Evolutionary conservation across 1,284 basidiomycete genomes (phyloP).

Genomic region (Ustilago vetiveriae): DNA sequence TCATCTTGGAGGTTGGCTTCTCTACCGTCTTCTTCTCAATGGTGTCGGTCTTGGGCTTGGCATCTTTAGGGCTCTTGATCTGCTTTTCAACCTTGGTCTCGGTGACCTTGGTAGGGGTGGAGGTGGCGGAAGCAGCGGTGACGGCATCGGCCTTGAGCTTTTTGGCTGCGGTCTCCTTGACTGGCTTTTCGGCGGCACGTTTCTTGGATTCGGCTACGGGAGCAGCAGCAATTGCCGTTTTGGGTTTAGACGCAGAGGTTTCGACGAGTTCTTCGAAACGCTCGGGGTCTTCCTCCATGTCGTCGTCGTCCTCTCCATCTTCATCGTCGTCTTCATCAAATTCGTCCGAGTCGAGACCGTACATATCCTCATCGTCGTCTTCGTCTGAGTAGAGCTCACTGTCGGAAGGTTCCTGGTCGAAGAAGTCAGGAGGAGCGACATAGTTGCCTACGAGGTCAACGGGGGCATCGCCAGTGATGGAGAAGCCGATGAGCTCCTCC

Average conservation of each 20-base stretch:
- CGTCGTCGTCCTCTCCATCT: constrained; percentile 52
- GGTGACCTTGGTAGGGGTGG: constrained; percentile 67
- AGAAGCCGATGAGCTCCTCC: constrained; percentile 75
- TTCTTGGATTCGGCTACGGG: constrained; percentile 71
- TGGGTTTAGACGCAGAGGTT: constrained; percentile 27
- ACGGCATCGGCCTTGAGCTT: constrained; percentile 73
- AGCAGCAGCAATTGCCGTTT: constrained; percentile 37
- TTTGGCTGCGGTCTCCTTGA: constrained; percentile 70
- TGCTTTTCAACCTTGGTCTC: constrained; percentile 66
- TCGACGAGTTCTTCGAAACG: constrained; percentile 48
- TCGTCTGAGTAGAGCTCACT: constrained; percentile 59
- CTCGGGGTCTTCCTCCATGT: constrained; percentile 52
- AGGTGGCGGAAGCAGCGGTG: constrained; percentile 54
- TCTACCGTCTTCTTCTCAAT: constrained; percentile 52
- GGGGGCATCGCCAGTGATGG: constrained; percentile 83
- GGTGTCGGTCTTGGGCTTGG: constrained; percentile 42
- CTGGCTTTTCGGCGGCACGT: constrained; percentile 72
- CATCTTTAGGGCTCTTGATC: constrained; percentile 49
- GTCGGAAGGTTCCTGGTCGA: constrained; percentile 70
- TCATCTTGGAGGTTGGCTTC: constrained; percentile 37
- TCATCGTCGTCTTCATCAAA: constrained; percentile 48
- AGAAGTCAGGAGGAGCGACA: constrained; percentile 71
- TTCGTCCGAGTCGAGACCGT: constrained; percentile 64
- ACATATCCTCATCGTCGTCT: constrained; percentile 71
- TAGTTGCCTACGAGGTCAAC: constrained; percentile 91